Percentiles rank a stretch among this genome's conserved stretches.
These are phyloP conservation scores for Boletus huronensis DNA, from an alignment of 768 basidiomycete species.

Conservation along the genomic window DNA sequence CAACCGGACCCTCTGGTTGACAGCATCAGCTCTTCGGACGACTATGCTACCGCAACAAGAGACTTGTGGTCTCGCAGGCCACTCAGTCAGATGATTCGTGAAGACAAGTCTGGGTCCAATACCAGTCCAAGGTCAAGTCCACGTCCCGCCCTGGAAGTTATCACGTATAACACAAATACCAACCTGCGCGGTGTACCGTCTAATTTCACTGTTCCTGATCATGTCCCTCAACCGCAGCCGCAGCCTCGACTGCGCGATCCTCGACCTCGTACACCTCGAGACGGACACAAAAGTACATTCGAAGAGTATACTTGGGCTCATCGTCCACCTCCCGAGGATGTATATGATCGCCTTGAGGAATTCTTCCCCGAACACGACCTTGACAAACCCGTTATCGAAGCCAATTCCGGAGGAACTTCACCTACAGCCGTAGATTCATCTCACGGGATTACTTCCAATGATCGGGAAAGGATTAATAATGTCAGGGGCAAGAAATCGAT, in stretches of 20 bases:
- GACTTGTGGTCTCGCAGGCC: conserved; percentile 33
- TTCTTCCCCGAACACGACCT: conserved; percentile 97
- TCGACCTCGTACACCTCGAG: conserved; percentile 27
- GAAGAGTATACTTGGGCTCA: conserved; percentile 81
- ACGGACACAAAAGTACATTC: conserved; percentile 46
- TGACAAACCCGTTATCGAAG: conserved; percentile 93
- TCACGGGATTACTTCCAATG: conserved; percentile 35
- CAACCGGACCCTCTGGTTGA: conserved; percentile 19
- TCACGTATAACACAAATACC: conserved; percentile 20
- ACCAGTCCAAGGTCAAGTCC: conserved; percentile 19
- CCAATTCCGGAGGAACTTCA: conserved; percentile 73
- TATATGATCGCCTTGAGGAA: conserved; percentile 88
- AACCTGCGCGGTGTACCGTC: conserved; percentile 15
- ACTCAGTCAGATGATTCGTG: conserved; percentile 26
- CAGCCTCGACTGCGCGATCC: conserved; percentile 15
- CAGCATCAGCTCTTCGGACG: conserved; percentile 24
- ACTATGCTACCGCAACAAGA: conserved; percentile 29
- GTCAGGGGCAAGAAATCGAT: conserved; percentile 85
- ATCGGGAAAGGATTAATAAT: conserved; percentile 39
- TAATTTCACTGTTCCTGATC: conserved; percentile 20
- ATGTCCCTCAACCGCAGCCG: conserved; percentile 12
- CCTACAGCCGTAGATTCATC: conserved; percentile 61
- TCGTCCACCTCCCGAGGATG: conserved; percentile 87
- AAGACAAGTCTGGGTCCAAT: conserved; percentile 16
- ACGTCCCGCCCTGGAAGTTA: conserved; percentile 31